Conservation (phyloP, 768 basidiomycete genomes). For the Calocera viscosa region DNA sequence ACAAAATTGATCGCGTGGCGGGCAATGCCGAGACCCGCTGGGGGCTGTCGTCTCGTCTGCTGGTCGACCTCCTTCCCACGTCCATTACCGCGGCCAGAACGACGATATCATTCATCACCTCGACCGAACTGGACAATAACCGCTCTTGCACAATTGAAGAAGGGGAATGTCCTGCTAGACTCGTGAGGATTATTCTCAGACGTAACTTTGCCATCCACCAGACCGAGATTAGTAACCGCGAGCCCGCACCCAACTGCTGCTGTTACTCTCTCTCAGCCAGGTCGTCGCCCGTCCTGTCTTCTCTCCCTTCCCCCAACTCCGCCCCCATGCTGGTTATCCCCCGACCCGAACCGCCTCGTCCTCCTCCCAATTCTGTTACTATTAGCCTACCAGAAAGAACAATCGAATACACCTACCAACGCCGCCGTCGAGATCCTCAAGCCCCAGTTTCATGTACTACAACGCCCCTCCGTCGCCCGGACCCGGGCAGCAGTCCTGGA, state of each 20-base stretch:
- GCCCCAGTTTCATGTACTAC: background rate
- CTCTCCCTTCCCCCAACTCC: background rate
- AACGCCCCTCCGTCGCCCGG: slow-evolving; percentile 9
- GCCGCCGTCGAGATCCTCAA: background rate
- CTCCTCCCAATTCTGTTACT: slow-evolving; percentile 5
- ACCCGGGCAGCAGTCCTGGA: slow-evolving; percentile 6
- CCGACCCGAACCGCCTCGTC: slow-evolving; percentile 7
- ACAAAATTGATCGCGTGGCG: slow-evolving; percentile 2
- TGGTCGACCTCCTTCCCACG: slow-evolving; percentile 3
- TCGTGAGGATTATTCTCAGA: slow-evolving; percentile 1
- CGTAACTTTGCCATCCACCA: background rate
- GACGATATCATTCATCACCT: background rate
- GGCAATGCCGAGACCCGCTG: slow-evolving; percentile 4
- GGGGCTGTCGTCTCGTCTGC: slow-evolving; percentile 8
- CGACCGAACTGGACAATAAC: background rate
- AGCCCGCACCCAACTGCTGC: background rate
- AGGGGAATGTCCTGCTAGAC: background rate
- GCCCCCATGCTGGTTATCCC: slow-evolving; percentile 9
- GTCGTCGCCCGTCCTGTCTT: background rate
- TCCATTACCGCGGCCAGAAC: background rate
- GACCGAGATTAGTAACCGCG: background rate
- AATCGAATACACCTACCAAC: background rate
- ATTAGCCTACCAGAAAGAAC: slow-evolving; percentile 3
- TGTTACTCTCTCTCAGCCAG: background rate
- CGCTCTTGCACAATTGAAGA: background rate